Evolutionary conservation across 208 protist genomes (phyloP).

Genomic region (Trypanosoma rangeli): DNA sequence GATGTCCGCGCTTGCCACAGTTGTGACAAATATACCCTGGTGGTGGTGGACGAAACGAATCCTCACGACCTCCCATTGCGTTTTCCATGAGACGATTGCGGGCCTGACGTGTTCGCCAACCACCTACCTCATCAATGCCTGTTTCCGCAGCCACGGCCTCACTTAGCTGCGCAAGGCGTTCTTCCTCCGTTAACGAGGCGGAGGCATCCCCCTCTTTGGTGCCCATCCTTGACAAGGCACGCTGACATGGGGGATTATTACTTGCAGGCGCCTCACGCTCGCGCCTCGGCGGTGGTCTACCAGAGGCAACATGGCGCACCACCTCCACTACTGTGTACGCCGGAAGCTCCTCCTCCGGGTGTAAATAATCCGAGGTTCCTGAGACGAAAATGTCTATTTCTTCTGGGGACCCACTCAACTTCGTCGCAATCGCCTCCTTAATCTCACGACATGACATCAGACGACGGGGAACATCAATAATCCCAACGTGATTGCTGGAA

Average conservation of each 20-base stretch:
- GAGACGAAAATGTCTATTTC: conserved; percentile 79
- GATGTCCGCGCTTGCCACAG: conserved; percentile 83
- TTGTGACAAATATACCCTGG: conserved; percentile 88
- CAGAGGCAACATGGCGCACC: conserved; percentile 54
- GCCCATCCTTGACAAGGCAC: not conserved
- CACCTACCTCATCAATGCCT: conserved; percentile 64
- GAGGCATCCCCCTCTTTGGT: conserved; percentile 2
- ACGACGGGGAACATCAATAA: conserved; percentile 67
- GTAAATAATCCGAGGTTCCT: conserved; percentile 61
- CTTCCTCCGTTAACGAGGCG: conserved; percentile 67
- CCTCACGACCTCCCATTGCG: conserved; percentile 27
- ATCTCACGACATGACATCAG: conserved; percentile 69
- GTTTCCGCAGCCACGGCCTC: conserved; percentile 72
- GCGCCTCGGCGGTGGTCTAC: conserved; percentile 29
- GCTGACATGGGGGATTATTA: not conserved
- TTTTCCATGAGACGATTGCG: conserved; percentile 17
- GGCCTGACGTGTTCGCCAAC: conserved; percentile 19
- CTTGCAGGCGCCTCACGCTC: conserved; percentile 21
- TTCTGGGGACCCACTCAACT: conserved; percentile 64
- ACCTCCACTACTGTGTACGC: conserved; percentile 82
- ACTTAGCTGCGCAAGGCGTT: conserved; percentile 77
- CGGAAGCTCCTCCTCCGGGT: conserved; percentile 76
- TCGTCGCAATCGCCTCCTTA: conserved; percentile 69
- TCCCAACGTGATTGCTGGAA: conserved; percentile 77
- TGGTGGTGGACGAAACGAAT: conserved; percentile 68